A percentile compares a stretch with the other conserved stretches of the same genome.
Conservation (phyloP, 257 asterid species). For the Nicotiana attenuata region DNA sequence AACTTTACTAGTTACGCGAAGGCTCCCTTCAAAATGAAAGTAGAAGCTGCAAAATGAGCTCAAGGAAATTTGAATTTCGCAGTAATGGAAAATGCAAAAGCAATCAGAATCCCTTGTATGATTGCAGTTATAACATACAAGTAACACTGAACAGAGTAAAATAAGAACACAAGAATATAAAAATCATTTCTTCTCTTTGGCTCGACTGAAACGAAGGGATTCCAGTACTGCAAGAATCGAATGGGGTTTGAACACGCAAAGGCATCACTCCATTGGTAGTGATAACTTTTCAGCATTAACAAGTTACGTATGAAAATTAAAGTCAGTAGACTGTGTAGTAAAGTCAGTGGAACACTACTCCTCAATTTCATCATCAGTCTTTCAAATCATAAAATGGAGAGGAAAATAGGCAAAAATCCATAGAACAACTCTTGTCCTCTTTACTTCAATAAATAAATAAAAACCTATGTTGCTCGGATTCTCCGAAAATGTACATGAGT, state of each 20-base stretch:
- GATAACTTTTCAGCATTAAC: background rate
- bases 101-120: background rate
- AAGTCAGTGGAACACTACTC: background rate
- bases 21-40: too few species aligned
- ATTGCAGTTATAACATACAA: background rate
- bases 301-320: background rate
- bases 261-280: background rate
- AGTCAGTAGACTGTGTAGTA: background rate
- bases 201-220: too few species aligned
- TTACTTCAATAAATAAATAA: background rate
- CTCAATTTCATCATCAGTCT: background rate
- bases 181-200: background rate
- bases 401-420: background rate
- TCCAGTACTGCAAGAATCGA: background rate
- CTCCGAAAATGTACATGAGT: too few species aligned
- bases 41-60: too few species aligned
- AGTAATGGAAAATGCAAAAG: background rate
- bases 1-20: too few species aligned
- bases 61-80: too few species aligned
- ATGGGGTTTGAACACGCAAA: background rate
- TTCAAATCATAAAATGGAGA: background rate
- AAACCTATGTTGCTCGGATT: too few species aligned
- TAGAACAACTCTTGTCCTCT: background rate
- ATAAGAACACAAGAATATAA: background rate
- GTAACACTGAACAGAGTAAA: background rate